phyloP scores from a whole-genome alignment of 2,329 filamentous ascomycete genomes.

The Teratosphaeria pseudoeucalypti region DNA sequence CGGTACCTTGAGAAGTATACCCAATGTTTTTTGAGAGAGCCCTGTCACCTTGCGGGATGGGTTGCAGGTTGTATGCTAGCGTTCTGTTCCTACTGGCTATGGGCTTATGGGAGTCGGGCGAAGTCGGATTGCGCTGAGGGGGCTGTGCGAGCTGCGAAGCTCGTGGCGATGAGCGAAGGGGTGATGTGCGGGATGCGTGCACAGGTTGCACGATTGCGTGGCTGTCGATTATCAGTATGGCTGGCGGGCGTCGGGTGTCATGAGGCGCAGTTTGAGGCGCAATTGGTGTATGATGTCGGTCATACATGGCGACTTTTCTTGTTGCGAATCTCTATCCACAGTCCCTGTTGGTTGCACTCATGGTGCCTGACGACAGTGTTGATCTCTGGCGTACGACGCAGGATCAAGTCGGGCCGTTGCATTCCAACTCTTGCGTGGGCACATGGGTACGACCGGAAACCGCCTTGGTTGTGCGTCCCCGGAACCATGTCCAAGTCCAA shows the following conservation, averaged over 20 bases:
- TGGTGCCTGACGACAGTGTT: not conserved
- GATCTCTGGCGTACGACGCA: not conserved
- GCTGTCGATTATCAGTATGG: not conserved
- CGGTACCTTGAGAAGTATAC: slow-evolving; percentile 2
- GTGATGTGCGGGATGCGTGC: not conserved
- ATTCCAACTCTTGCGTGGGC: not conserved
- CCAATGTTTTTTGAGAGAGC: not conserved
- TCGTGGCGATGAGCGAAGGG: not conserved
- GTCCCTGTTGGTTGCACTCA: not conserved
- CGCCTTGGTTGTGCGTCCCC: not conserved
- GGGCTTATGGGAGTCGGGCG: not conserved
- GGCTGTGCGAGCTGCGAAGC: not conserved
- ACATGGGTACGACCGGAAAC: not conserved
- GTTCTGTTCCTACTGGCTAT: not conserved
- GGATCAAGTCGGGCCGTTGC: not conserved
- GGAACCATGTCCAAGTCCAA: not conserved
- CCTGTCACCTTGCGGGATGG: not conserved
- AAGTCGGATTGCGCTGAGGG: not conserved
- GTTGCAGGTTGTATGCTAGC: not conserved
- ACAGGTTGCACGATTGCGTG: not conserved
- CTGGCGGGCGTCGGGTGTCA: not conserved
- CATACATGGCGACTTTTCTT: not conserved
- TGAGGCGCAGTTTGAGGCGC: not conserved
- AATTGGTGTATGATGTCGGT: not conserved
- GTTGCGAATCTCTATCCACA: not conserved